Evolutionary conservation across 192 early-diverging fungal genomes (phyloP).

Genomic region (Backusella macrospora): DNA sequence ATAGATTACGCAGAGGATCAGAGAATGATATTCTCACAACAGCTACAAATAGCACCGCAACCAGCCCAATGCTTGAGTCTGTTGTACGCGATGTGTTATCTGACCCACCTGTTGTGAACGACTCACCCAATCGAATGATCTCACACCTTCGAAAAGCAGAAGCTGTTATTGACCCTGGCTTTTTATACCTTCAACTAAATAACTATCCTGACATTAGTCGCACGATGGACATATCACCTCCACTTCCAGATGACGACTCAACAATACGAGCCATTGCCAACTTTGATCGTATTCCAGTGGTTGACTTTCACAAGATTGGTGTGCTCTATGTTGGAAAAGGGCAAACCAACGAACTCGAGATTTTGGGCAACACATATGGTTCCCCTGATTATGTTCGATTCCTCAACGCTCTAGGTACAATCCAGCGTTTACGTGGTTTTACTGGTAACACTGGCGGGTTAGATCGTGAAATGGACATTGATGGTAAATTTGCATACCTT

Average conservation of each 20-base stretch:
- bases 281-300: slow-evolving; percentile 85
- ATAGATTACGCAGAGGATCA: background rate
- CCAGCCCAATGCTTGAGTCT: background rate
- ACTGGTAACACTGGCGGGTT: slow-evolving; percentile 82
- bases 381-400: slow-evolving; percentile 89
- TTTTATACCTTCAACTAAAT: slow-evolving; percentile 67
- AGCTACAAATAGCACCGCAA: background rate
- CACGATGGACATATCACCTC: slow-evolving; percentile 37
- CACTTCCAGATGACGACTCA: slow-evolving; percentile 77
- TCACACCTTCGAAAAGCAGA: slow-evolving; percentile 41
- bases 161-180: slow-evolving; percentile 56
- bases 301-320: slow-evolving; percentile 96
- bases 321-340: slow-evolving; percentile 88
- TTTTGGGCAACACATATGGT: slow-evolving; percentile 85
- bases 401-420: slow-evolving; percentile 76
- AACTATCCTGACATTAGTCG: slow-evolving; percentile 74
- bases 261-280: slow-evolving; percentile 76
- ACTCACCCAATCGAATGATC: background rate
- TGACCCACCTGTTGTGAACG: background rate
- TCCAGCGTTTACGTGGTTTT: slow-evolving; percentile 62
- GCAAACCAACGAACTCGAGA: slow-evolving; percentile 84
- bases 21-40: background rate
- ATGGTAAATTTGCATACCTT: slow-evolving; percentile 84
- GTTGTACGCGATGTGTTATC: slow-evolving; percentile 1
- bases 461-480: slow-evolving; percentile 79